phyloP scores from a whole-genome alignment of 2,329 filamentous ascomycete genomes.

The Alternaria tenuissima region DNA sequence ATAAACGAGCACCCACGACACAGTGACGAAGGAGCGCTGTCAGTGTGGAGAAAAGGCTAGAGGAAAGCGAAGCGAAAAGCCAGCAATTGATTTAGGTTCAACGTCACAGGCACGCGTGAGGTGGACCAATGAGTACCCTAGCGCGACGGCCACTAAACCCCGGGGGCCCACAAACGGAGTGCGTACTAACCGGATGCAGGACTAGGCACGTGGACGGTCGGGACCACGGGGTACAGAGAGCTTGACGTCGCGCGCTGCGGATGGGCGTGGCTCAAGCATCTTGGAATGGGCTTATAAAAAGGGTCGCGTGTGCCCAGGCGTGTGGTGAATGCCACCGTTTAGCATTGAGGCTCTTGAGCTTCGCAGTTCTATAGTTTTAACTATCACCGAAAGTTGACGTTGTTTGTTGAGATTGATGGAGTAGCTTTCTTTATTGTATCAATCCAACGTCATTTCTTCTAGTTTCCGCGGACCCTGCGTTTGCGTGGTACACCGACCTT shows the following conservation, averaged over 20 bases:
- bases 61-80: neutral
- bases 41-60: neutral
- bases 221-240: conserved; percentile 9
- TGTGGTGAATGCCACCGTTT: neutral
- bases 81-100: conserved; percentile 2
- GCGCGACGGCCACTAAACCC: conserved; percentile 7
- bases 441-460: conserved; percentile 16
- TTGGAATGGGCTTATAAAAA: neutral
- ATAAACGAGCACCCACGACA: neutral
- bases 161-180: neutral
- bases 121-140: conserved; percentile 11
- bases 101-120: conserved; percentile 12
- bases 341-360: neutral
- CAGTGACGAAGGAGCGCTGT: neutral
- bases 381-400: neutral
- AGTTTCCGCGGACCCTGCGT: conserved; percentile 3
- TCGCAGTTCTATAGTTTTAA: neutral
- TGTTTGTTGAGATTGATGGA: neutral
- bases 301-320: neutral
- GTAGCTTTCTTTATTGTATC: conserved; percentile 7
- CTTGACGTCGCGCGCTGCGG: conserved; percentile 7
- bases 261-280: neutral
- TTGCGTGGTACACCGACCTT: conserved; percentile 4
- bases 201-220: conserved; percentile 4
- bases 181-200: neutral